Conservation (phyloP, 495 filamentous ascomycete genomes). For the Cercophora scortea region DNA sequence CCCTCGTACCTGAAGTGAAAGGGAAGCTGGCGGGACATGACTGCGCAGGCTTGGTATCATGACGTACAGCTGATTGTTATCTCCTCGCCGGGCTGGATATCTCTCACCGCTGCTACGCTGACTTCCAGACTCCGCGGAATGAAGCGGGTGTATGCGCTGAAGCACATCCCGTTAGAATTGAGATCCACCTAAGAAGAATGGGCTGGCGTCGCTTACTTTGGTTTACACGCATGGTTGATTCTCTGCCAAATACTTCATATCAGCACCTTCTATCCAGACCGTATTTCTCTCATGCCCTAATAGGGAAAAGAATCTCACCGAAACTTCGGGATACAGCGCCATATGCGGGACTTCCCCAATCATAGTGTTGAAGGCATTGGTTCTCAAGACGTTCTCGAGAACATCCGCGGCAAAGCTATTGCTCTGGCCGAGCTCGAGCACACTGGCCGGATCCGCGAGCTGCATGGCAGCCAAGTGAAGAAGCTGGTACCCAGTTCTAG, state of each 20-base stretch:
- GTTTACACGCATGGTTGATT: constrained; percentile 34
- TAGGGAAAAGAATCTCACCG: constrained; percentile 14
- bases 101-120: constrained; percentile 22
- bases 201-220: constrained; percentile 22
- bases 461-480: constrained; percentile 27
- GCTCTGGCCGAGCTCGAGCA: constrained; percentile 23
- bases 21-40: too few relatives aligned
- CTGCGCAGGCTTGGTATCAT: background rate
- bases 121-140: constrained; percentile 22
- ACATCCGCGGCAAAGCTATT: constrained; percentile 22
- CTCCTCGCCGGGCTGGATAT: constrained; percentile 31
- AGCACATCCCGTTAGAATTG: background rate
- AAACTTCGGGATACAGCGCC: constrained; percentile 28
- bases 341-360: constrained; percentile 24
- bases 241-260: constrained; percentile 14
- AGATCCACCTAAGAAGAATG: background rate
- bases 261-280: background rate
- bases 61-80: constrained; percentile 34
- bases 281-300: background rate
- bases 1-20: too few relatives aligned
- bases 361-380: constrained; percentile 29
- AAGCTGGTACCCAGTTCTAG: constrained; percentile 19
- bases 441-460: constrained; percentile 22
- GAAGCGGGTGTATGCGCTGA: constrained; percentile 29
- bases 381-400: constrained; percentile 33